Conservation (phyloP, 2,329 filamentous ascomycete species). For the Colletotrichum musicola region DNA sequence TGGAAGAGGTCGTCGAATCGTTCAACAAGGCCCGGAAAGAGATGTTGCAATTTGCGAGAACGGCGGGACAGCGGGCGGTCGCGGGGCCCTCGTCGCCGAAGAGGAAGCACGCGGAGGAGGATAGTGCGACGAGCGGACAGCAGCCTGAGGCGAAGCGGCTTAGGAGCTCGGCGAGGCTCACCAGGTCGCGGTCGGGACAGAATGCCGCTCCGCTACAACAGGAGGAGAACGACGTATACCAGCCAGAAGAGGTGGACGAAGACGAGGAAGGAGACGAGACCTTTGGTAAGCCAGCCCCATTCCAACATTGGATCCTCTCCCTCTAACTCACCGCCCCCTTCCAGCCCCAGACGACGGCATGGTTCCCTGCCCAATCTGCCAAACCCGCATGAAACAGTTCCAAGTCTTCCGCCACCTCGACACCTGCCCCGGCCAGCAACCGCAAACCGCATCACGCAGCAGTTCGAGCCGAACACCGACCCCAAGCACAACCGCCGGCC, state of each 20-base stretch:
- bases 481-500: slow-evolving; percentile 9
- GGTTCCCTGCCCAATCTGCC: slow-evolving; percentile 87
- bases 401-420: slow-evolving; percentile 87
- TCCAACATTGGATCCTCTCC: neutral
- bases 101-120: slow-evolving; percentile 59
- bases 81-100: slow-evolving; percentile 57
- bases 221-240: slow-evolving; percentile 6
- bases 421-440: slow-evolving; percentile 61
- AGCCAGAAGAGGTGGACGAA: slow-evolving; percentile 24
- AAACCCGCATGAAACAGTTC: slow-evolving; percentile 81
- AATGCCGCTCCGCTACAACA: slow-evolving; percentile 50
- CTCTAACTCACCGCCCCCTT: slow-evolving; percentile 33
- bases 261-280: slow-evolving; percentile 28
- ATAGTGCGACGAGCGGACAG: slow-evolving; percentile 15
- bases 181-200: slow-evolving; percentile 55
- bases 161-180: slow-evolving; percentile 65
- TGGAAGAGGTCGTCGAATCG: slow-evolving; percentile 86
- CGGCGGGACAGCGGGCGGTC: slow-evolving; percentile 46
- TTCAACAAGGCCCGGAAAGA: slow-evolving; percentile 76
- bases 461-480: slow-evolving; percentile 11
- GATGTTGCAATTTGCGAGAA: slow-evolving; percentile 74
- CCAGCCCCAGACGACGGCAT: slow-evolving; percentile 74
- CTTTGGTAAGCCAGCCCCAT: slow-evolving; percentile 14
- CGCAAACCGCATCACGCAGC: neutral
- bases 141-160: slow-evolving; percentile 59